Evolutionary conservation across 371 early-diverging fungal genomes (phyloP), one percentile per base, ranked within the genome.

Genomic region (Lichtheimia ornata): DNA sequence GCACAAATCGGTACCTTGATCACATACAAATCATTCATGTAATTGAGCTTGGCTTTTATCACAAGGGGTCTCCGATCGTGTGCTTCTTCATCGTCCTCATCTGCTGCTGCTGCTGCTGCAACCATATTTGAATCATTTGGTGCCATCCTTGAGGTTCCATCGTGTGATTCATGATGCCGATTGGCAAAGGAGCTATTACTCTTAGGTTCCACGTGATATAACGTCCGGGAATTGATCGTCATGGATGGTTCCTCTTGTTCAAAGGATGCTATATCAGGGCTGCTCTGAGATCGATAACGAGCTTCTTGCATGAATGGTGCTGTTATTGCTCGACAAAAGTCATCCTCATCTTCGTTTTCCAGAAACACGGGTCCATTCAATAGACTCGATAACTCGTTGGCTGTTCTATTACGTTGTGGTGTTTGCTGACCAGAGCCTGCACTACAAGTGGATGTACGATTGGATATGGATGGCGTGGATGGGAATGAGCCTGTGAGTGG

Each of bases 21-120:
- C n/a, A 92, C 84, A 69, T 94, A 95, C 5, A 93, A 80, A 58
- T 92, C 94, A 63, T 88, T 86, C 41, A 86, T 82, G 66, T 89
- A 95, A 71, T 95, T 93, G 49, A 93, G 86, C 68, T 91, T 93
- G 62, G 95, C 79, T 67, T 94, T 95, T 56, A 35, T 35, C 35
- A 35, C 35, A 35, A 35, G 35, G 35, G 35, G 35, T 35, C 35
- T 5, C 9, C 35, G 35, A 35, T 35, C 35, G 6, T 35, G 35
- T 9, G 6, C 35, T 9, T 35, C 35, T 9, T 35, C 11, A 35
- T 11, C 35, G 9, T 35, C 35, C 1, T 9, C 35, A 1, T 2
- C 11, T 35, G 35, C 9, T 22, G 22, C 2, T 22, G 22, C 11
- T 35, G 35, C 9, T 22, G 22, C 2, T 22, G 22, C 22, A 22